These are phyloP conservation scores for Trametes cubensis DNA, from an alignment of 768 basidiomycete genomes.

Conservation along the genomic window DNA sequence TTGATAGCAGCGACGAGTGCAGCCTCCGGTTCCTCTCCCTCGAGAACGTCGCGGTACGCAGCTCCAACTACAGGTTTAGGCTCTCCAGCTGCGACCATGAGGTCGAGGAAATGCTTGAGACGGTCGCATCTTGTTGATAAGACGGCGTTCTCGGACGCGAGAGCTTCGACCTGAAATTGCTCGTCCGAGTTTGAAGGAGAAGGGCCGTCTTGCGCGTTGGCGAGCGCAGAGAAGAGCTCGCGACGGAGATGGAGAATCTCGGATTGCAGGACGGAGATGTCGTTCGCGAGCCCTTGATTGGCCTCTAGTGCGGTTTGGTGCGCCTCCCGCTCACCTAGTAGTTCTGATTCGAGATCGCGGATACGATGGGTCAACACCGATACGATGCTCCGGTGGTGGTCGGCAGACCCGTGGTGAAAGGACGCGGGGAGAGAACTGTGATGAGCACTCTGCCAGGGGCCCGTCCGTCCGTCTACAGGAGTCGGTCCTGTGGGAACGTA, in stretches of 20 bases:
- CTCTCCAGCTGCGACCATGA: conserved; percentile 19
- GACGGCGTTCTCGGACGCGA: conserved; percentile 21
- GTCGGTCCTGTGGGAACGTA: conserved; percentile 13
- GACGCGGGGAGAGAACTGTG: background rate
- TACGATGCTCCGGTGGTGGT: conserved; percentile 4
- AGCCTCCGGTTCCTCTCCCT: conserved; percentile 26
- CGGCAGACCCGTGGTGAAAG: background rate
- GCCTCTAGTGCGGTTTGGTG: conserved; percentile 7
- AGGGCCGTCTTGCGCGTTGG: background rate
- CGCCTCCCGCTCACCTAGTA: conserved; percentile 15
- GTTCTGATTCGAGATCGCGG: conserved; percentile 24
- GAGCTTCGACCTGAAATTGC: background rate
- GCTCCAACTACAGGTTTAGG: conserved; percentile 23
- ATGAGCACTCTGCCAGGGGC: background rate
- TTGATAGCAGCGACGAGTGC: conserved; percentile 29
- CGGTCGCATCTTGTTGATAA: conserved; percentile 22
- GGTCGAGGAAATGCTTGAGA: conserved; percentile 22
- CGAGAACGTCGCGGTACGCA: conserved; percentile 14
- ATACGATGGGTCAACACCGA: conserved; percentile 20
- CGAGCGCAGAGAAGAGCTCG: conserved; percentile 13
- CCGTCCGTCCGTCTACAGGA: too few species aligned
- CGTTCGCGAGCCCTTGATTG: conserved; percentile 4
- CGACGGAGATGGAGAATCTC: conserved; percentile 17
- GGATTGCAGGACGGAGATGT: conserved; percentile 12
- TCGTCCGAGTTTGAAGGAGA: background rate